phyloP scores from a whole-genome alignment of 2,329 filamentous ascomycete species.

The Colletotrichum liriopes region DNA sequence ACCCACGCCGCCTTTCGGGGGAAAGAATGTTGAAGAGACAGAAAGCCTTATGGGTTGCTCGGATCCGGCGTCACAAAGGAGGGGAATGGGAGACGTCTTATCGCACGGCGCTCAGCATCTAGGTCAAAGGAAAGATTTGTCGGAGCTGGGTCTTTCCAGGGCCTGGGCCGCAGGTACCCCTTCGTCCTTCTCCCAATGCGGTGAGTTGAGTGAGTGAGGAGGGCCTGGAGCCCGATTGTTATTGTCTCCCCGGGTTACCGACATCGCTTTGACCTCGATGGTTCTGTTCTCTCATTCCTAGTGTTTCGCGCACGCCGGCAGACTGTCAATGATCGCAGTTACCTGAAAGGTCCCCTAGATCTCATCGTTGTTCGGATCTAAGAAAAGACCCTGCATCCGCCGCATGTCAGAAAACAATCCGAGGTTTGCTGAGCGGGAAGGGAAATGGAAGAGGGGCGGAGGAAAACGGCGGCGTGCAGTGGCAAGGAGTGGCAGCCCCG shows the following conservation, averaged over 20 bases:
- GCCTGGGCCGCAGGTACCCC: background rate
- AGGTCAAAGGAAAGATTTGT: constrained; percentile 1
- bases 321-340: background rate
- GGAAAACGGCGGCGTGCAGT: constrained; percentile 11
- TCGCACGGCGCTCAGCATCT: background rate
- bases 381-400: constrained; percentile 3
- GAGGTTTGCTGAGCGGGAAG: constrained; percentile 7
- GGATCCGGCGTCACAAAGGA: background rate
- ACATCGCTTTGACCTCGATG: background rate
- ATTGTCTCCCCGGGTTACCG: background rate
- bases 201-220: background rate
- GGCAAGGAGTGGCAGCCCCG: constrained; percentile 10
- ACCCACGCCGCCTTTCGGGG: background rate
- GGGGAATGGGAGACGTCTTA: background rate
- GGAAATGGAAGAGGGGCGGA: background rate
- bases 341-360: background rate
- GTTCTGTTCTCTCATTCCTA: background rate
- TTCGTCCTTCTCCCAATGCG: background rate
- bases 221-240: background rate
- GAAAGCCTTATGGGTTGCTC: background rate
- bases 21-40: background rate
- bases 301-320: background rate
- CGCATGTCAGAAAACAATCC: constrained; percentile 14
- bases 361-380: background rate
- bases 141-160: background rate